These are phyloP conservation scores for Parathielavia hyrcaniae DNA, from an alignment of 495 filamentous ascomycete species.

Conservation along the genomic window DNA sequence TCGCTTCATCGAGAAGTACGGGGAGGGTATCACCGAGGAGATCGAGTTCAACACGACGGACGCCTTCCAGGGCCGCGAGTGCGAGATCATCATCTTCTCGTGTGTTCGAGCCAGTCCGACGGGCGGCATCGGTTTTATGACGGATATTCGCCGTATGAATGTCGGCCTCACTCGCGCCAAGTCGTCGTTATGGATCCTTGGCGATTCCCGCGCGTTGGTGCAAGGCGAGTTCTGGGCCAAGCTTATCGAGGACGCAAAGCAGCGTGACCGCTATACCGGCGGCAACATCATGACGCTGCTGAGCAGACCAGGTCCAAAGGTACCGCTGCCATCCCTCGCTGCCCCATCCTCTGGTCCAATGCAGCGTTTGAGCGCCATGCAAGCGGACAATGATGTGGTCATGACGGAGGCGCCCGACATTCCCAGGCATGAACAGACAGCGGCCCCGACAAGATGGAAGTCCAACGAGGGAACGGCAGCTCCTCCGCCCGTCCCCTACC, in stretches of 20 bases:
- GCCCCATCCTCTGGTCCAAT: background rate
- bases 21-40: slow-evolving; percentile 62
- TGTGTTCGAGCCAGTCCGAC: slow-evolving; percentile 85
- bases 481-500: slow-evolving; percentile 20
- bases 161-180: slow-evolving; percentile 95
- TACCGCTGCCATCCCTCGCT: slow-evolving; percentile 15
- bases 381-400: slow-evolving; percentile 21
- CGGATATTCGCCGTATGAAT: slow-evolving; percentile 98
- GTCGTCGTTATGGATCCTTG: slow-evolving; percentile 89
- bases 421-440: background rate
- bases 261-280: slow-evolving; percentile 66
- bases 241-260: slow-evolving; percentile 72
- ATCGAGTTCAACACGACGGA: slow-evolving; percentile 98
- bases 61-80: slow-evolving; percentile 94
- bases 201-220: slow-evolving; percentile 75
- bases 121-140: slow-evolving; percentile 94
- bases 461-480: background rate
- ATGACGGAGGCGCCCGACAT: slow-evolving; percentile 24
- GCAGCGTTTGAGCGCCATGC: background rate
- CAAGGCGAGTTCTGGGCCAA: slow-evolving; percentile 87
- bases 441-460: background rate
- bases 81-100: slow-evolving; percentile 97
- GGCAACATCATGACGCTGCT: slow-evolving; percentile 53
- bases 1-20: slow-evolving; percentile 64
- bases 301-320: slow-evolving; percentile 29